These are phyloP conservation scores for Viola odorata DNA, from an alignment of 345 rosid species.

Conservation along the genomic window DNA sequence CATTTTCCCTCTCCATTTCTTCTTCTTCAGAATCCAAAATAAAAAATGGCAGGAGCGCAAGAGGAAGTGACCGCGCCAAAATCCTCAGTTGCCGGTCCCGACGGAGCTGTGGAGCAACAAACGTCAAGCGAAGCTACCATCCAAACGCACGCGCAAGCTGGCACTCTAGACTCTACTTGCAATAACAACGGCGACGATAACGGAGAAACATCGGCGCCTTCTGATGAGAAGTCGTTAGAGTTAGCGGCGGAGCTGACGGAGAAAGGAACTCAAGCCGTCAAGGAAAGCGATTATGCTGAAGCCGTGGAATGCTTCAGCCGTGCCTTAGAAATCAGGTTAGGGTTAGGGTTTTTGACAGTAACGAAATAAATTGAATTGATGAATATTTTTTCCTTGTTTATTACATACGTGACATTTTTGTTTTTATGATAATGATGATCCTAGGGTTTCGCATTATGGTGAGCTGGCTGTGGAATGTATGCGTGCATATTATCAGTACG, in stretches of 20 bases:
- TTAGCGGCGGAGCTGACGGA: slow-evolving; percentile 56
- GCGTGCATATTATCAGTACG: slow-evolving; percentile 70
- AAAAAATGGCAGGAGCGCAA: no score
- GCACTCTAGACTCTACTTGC: slow-evolving; percentile 60
- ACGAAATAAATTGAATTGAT: not conserved
- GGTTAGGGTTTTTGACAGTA: not conserved
- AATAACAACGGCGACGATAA: slow-evolving; percentile 33
- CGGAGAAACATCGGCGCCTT: slow-evolving; percentile 39
- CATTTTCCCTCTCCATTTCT: not conserved
- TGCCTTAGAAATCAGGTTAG: slow-evolving; percentile 82
- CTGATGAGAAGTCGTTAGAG: slow-evolving; percentile 52
- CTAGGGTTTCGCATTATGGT: slow-evolving; percentile 60
- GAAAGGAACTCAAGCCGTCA: slow-evolving; percentile 54
- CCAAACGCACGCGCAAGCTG: slow-evolving; percentile 22
- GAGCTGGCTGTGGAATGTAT: slow-evolving; percentile 71
- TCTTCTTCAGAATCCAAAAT: not conserved
- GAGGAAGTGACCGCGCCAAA: slow-evolving; percentile 4
- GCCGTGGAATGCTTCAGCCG: slow-evolving; percentile 96
- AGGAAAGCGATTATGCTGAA: slow-evolving; percentile 54
- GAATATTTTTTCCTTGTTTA: not conserved
- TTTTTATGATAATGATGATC: slow-evolving; percentile 4
- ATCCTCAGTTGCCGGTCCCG: slow-evolving; percentile 8
- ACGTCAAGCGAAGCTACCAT: slow-evolving; percentile 20
- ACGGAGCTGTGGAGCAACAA: slow-evolving; percentile 2
- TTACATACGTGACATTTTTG: not conserved